phyloP scores from a whole-genome alignment of 177 flowering plant species.

The Vitis hybrid region DNA sequence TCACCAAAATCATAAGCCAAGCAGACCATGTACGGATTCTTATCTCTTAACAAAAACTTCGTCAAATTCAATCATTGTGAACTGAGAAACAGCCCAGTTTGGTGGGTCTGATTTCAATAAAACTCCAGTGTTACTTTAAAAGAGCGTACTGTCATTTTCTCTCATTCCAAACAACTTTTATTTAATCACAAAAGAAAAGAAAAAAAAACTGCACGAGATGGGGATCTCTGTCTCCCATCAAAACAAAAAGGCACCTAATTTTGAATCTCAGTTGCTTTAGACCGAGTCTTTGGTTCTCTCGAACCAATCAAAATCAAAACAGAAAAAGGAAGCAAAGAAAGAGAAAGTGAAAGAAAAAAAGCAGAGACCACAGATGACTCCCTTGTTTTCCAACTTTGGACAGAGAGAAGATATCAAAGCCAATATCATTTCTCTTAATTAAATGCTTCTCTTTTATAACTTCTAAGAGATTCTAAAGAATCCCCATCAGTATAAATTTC shows the following conservation, averaged over 20 bases:
- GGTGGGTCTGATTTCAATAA: no score
- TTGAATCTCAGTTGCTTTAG: conserved; percentile 32
- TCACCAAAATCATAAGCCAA: no score
- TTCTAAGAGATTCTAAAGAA: background rate
- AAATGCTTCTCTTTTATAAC: no score
- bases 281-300: conserved; percentile 32
- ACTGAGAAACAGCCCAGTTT: no score
- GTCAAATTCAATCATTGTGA: no score
- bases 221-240: conserved; percentile 25
- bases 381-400: conserved; percentile 13
- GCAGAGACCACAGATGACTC: conserved; percentile 13
- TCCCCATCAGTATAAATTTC: background rate
- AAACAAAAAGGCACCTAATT: conserved; percentile 9
- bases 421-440: background rate
- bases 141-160: no score
- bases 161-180: no score
- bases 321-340: conserved; percentile 16
- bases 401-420: no score
- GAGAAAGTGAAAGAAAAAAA: conserved; percentile 19
- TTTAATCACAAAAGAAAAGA: no score
- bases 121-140: no score
- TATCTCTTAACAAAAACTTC: no score
- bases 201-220: conserved; percentile 19
- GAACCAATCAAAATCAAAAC: conserved; percentile 28
- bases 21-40: no score